Evolutionary conservation across 345 rosid species (phyloP), one percentile per base, ranked within the genome.

Genomic region (Anastatica hierochuntica): DNA sequence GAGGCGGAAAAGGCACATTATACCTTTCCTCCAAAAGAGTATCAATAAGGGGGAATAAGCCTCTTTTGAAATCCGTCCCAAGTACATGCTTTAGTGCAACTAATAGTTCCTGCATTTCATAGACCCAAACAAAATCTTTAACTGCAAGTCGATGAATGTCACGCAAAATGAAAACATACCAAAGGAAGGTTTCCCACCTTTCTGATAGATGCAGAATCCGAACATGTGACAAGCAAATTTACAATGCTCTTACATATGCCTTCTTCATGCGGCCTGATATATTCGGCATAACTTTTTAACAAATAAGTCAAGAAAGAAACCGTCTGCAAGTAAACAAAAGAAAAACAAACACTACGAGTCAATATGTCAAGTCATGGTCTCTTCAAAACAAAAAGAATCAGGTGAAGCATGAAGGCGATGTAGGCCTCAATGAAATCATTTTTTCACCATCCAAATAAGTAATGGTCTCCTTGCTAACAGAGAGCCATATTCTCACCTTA

Each of bases 1-100:
- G 24, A 39, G 30, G 54, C 8, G 12, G 26, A 43, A 51, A 44
- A 45, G 18, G 43, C 19, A 58, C n/a, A 58, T 17, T 7, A 47
- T 77, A 92, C 98, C 94, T 85, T 75, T 92, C 94, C 65, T 92
- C 98, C 71, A 92, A 65, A 49, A 92, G 81, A 14, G 77, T 92
- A 74, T 92, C 98, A 43, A 92, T 83, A 71, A 85, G 75, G 43
- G 98, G 98, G 77, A 88, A 88, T 67, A 92, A 78, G 58, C 98
- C 98, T 77, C 88, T 78, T 80, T 88, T 88, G 71, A 88, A 92
- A 75, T 92, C 98, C 49, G 98, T 92, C 53, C 96, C 96, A 35
- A 92, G 77, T 42, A 92, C 94, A 78, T 92, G 98, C 73, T 92
- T 92, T 43, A 92, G 72, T 27, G 98, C 88, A 53, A 92, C 95